Conservation (phyloP, 2,329 filamentous ascomycete species). For the Colletotrichum sp. region DNA sequence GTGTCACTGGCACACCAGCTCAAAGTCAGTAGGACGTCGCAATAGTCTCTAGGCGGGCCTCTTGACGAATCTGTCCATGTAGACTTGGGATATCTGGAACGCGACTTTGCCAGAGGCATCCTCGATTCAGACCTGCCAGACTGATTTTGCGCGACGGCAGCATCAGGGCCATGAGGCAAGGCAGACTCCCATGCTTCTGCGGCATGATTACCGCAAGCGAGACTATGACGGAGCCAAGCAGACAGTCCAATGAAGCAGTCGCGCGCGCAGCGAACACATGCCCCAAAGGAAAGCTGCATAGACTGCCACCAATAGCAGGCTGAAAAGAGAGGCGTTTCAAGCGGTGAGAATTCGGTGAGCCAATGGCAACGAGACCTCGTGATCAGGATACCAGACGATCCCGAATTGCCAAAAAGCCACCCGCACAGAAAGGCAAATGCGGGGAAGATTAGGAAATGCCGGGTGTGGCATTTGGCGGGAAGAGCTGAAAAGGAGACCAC, state of each 20-base stretch:
- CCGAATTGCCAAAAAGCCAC: constrained; percentile 2
- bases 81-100: neutral
- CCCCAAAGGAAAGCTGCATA: neutral
- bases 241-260: neutral
- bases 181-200: neutral
- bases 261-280: neutral
- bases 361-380: neutral
- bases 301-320: constrained; percentile 4
- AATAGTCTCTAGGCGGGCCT: constrained; percentile 4
- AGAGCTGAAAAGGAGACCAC: neutral
- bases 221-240: neutral
- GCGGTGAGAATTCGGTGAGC: neutral
- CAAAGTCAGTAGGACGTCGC: constrained; percentile 14
- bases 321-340: neutral
- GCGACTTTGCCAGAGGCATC: neutral
- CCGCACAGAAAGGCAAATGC: neutral
- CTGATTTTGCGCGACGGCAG: neutral
- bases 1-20: constrained; percentile 17
- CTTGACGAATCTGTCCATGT: neutral
- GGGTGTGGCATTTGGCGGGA: neutral
- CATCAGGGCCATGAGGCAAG: neutral
- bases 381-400: neutral
- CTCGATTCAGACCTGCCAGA: neutral
- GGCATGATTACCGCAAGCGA: neutral
- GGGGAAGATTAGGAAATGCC: neutral